phyloP scores from a whole-genome alignment of 441 rosid genomes.

The Pelargonium fulgidum region DNA sequence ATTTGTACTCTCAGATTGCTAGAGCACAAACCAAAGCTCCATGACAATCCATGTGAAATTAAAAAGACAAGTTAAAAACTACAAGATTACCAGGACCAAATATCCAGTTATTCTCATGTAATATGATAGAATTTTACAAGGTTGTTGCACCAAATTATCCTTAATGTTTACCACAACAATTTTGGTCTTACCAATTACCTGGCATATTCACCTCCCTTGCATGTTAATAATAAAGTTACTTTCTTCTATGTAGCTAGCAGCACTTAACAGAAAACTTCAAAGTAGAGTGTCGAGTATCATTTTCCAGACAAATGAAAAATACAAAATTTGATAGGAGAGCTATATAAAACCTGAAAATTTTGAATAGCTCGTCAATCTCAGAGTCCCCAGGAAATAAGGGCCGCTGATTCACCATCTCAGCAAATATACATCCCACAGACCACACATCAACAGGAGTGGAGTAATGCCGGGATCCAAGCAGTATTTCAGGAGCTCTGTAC shows the following conservation, averaged over 20 bases:
- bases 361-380: slow-evolving; percentile 87
- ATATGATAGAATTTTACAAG: too few species aligned
- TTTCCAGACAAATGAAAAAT: neutral
- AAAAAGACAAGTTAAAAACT: neutral
- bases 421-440: slow-evolving; percentile 99
- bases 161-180: too few species aligned
- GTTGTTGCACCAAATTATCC: too few species aligned
- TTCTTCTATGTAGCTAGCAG: neutral
- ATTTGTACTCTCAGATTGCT: neutral
- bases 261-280: neutral
- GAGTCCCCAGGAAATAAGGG: slow-evolving; percentile 98
- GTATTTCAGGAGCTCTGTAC: slow-evolving; percentile 99
- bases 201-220: neutral
- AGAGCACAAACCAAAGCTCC: neutral
- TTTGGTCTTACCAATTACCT: neutral
- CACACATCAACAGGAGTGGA: slow-evolving; percentile 96
- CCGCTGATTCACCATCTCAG: slow-evolving; percentile 92
- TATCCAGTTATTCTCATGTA: neutral
- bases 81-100: neutral
- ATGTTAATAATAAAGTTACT: neutral
- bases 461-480: slow-evolving; percentile 93
- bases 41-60: neutral
- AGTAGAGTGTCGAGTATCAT: neutral
- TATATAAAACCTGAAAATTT: slow-evolving; percentile 80
- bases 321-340: neutral